These are phyloP conservation scores for Cicer judaicum DNA, from an alignment of 306 rosid species.

Conservation along the genomic window DNA sequence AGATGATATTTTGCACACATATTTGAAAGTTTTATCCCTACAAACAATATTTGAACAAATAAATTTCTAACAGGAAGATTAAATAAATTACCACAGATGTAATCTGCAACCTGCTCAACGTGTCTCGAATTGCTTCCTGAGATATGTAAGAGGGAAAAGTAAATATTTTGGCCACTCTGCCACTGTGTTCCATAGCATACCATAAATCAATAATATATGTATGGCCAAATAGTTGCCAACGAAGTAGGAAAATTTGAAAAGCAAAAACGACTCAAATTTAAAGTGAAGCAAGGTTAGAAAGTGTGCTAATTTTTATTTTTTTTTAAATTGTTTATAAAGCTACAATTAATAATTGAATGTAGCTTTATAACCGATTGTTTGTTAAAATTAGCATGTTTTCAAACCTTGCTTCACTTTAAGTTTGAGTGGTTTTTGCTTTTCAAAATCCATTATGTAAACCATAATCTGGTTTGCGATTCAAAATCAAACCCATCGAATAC, in stretches of 20 bases:
- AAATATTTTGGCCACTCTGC: slow-evolving; percentile 22
- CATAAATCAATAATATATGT: slow-evolving; percentile 20
- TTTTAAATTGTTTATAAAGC: not conserved
- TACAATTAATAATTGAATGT: too few species aligned
- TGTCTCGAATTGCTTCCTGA: slow-evolving; percentile 70
- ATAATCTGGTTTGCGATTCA: not conserved
- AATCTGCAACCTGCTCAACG: slow-evolving; percentile 65
- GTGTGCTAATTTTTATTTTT: not conserved
- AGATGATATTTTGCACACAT: slow-evolving; percentile 10
- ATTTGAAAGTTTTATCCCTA: not conserved
- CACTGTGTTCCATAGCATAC: slow-evolving; percentile 18
- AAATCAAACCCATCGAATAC: not conserved
- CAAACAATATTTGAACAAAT: slow-evolving; percentile 23
- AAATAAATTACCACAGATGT: slow-evolving; percentile 72
- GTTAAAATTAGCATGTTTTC: not conserved
- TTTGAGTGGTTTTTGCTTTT: slow-evolving; percentile 25
- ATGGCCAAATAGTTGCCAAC: slow-evolving; percentile 13
- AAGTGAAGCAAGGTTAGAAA: not conserved
- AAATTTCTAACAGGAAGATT: slow-evolving; percentile 30
- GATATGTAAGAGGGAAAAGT: slow-evolving; percentile 23
- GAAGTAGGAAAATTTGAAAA: slow-evolving; percentile 15
- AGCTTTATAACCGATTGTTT: not conserved
- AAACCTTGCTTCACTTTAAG: not conserved
- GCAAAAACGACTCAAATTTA: slow-evolving; percentile 6
- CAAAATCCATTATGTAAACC: slow-evolving; percentile 15